phyloP scores from a whole-genome alignment of 805 yeast species.

The Saccharomycopsis amapae region DNA sequence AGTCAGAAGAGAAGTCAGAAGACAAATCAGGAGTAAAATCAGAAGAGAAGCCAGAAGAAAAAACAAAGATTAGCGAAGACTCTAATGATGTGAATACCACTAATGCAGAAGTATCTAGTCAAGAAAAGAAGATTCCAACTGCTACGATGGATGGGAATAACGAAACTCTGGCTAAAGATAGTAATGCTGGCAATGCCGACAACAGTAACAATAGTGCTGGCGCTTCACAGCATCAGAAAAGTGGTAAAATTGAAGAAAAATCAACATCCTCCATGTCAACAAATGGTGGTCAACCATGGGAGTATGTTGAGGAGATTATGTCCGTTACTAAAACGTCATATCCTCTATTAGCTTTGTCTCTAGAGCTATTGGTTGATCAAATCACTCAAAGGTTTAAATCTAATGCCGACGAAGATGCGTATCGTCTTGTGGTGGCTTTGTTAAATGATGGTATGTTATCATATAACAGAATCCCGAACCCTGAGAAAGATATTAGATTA shows the following conservation, averaged over 20 bases:
- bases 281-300: constrained; percentile 65
- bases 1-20: no score
- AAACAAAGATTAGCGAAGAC: no score
- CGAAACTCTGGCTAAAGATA: not conserved
- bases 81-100: not conserved
- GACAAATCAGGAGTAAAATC: no score
- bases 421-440: constrained; percentile 83
- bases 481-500: constrained; percentile 54
- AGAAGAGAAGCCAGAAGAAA: no score
- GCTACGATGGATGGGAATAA: no score
- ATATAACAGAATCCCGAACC: constrained; percentile 62
- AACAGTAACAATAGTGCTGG: not conserved
- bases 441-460: constrained; percentile 90
- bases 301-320: constrained; percentile 85
- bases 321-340: constrained; percentile 92
- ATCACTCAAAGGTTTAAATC: constrained; percentile 89
- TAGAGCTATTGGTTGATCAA: constrained; percentile 94
- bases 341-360: constrained; percentile 83
- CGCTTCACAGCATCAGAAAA: not conserved
- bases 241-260: constrained; percentile 12
- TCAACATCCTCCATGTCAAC: not conserved
- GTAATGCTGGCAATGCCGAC: not conserved
- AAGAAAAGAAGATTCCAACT: no score
- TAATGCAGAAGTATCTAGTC: not conserved
- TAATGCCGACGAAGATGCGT: constrained; percentile 93